Evolutionary conservation across 2,329 filamentous ascomycete genomes (phyloP), one percentile per base, ranked within the genome.

Genomic region (Aspergillus pseudoviridinutans): DNA sequence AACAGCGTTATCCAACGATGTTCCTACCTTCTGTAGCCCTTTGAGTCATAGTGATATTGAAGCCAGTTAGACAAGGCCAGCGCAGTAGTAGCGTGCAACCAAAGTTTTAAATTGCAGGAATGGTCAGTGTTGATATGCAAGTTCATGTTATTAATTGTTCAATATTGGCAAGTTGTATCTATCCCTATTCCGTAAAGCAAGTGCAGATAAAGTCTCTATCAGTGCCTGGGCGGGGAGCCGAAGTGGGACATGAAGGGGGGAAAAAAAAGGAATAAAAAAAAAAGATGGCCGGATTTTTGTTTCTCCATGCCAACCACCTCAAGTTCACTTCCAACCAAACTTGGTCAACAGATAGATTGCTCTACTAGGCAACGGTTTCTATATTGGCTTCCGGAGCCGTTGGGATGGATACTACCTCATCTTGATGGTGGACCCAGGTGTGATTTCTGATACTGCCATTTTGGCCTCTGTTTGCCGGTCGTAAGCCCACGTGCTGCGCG

Each of bases 301-400:
- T 66, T 22, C 61, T 64, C 62, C 64, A 61, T 41, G 56, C 64
- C 64, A 62, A 49, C 35, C 58, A 54, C 54, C 56, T 58, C 56
- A 17, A 3, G 14, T 38, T 52, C 55, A 44, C 49, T 25, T 17
- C 35, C 24, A 27, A 25, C 58, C 55, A 59, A 63, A 61, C 58
- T 61, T 61, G 55, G 59, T 57, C 53, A 50, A 38, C 51, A 46
- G 41, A 52, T 46, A 56, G 50, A 52, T 55, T 60, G 55, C 44
- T 27, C 50, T 49, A 27, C 50, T 53, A 44, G 7, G 70, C 94
- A 94, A 58, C 94, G 90, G 24, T 47, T n/a, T n/a, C 10, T 32
- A 38, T 55, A 4, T 94, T 94, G 91, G 3, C 94, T 82, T 24
- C 89, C 88, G 56, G 44, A 50, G 51, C 46, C 38, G 54, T 57